Conservation (phyloP, 2,329 filamentous ascomycete genomes). For the Fusarium sp. region DNA sequence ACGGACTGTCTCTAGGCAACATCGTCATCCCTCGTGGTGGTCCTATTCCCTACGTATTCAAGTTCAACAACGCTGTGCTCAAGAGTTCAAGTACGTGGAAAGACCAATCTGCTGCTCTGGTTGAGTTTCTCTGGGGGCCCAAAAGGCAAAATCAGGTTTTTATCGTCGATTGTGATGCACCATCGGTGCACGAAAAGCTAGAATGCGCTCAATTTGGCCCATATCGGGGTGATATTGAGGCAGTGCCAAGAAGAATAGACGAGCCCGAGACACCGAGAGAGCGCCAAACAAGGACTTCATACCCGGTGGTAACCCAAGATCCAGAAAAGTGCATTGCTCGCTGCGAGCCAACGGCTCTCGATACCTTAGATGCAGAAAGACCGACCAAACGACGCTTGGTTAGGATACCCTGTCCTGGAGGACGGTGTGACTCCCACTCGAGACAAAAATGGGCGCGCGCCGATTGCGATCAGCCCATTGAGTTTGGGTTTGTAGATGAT, state of each 20-base stretch:
- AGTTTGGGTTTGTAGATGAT: constrained; percentile 20
- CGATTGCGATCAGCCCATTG: background rate
- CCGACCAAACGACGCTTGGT: constrained; percentile 47
- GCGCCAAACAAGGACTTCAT: background rate
- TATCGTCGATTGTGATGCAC: constrained; percentile 39
- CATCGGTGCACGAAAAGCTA: background rate
- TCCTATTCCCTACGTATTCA: background rate
- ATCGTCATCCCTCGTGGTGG: background rate
- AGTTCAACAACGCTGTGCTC: constrained; percentile 18
- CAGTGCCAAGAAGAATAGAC: background rate
- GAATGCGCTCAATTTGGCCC: constrained; percentile 3
- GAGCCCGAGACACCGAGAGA: background rate
- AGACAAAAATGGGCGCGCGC: constrained; percentile 29
- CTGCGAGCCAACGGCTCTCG: background rate
- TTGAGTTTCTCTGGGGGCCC: constrained; percentile 6
- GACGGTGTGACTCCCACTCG: constrained; percentile 35
- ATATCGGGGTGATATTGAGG: background rate
- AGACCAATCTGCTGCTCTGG: background rate
- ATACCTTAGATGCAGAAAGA: background rate
- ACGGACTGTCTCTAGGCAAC: constrained; percentile 10
- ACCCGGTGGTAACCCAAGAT: background rate
- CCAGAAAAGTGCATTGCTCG: constrained; percentile 12
- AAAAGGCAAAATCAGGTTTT: constrained; percentile 13
- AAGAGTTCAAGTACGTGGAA: constrained; percentile 12
- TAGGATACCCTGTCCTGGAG: constrained; percentile 53